Base-by-base conservation (phyloP, 2,329 filamentous ascomycete species). In the Remersonia thermophila region DNA sequence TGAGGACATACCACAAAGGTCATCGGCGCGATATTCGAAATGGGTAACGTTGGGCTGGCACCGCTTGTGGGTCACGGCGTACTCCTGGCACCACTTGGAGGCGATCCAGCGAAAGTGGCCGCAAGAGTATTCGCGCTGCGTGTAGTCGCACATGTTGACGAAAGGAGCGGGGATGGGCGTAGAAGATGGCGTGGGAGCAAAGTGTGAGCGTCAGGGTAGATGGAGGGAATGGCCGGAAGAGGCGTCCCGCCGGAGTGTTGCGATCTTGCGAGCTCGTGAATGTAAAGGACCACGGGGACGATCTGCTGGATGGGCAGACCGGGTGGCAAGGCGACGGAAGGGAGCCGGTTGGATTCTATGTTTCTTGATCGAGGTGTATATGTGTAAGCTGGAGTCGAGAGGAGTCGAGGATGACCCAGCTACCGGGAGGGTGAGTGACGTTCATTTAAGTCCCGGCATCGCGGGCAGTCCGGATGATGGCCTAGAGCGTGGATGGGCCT, bases 141-240 rank as follows among this genome's bases (percentile, higher is more conserved):
- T 68, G 50, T 66, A 68, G 53, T 68, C 66, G 55, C 65, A 68
- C 65, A 68, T 68, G 43, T 40, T 59, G 40, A 30, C 25, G 20
- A 17, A 33, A 25, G 28, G 32, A 14, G 14, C 18, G 33, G 32
- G 23, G 16, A 26, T 32, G 27, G 13, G 11, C 17, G 13, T 10
- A 20, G 3, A 9, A 8, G 38, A 14, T 16, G 17, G 14, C 20
- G 6, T 13, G 17, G n/a, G 20, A 23, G 20, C 5, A 9, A 15
- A 20, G 6, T 13, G 17, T 15, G 20, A 23, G 20, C 5, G 20
- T 23, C 9, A 5, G 20, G 20, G 5, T 23, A 10, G 30, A 36
- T 25, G 8, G 30, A 30, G 15, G 16, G 8, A 27, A 27, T 9
- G 9, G 5, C 20, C n/a, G n/a, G n/a, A n/a, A n/a, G n/a, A n/a